Evolutionary conservation across 2,329 filamentous ascomycete genomes (phyloP).

Genomic region (Meredithiella fracta): DNA sequence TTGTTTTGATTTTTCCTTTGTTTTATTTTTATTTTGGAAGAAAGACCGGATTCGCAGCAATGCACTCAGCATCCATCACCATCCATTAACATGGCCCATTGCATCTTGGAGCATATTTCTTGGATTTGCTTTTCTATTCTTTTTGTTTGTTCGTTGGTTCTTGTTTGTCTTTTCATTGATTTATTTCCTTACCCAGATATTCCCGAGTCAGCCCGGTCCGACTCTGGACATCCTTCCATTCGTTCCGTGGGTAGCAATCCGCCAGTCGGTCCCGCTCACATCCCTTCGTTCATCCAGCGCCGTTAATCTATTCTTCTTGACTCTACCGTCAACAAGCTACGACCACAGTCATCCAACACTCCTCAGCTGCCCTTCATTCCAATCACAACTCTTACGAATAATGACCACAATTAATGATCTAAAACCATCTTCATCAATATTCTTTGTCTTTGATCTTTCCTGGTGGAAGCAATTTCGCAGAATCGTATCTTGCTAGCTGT

Average conservation of each 20-base stretch:
- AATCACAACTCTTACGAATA: no score
- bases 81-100: not conserved
- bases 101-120: not conserved
- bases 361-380: not conserved
- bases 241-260: no score
- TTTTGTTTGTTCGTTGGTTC: not conserved
- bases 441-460: no score
- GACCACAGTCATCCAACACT: no score
- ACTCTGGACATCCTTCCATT: not conserved
- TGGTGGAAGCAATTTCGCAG: no score
- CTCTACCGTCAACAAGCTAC: no score
- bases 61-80: not conserved
- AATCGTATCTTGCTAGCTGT: no score
- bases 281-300: no score
- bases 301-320: not conserved
- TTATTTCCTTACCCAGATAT: not conserved
- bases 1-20: not conserved
- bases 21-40: not conserved
- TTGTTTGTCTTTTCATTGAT: not conserved
- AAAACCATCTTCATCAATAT: no score
- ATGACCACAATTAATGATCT: no score
- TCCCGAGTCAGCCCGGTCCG: not conserved
- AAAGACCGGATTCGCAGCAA: not conserved
- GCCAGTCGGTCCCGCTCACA: no score
- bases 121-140: not conserved